phyloP scores from a whole-genome alignment of 2,329 filamentous ascomycete species.

The Lojkania enalia region DNA sequence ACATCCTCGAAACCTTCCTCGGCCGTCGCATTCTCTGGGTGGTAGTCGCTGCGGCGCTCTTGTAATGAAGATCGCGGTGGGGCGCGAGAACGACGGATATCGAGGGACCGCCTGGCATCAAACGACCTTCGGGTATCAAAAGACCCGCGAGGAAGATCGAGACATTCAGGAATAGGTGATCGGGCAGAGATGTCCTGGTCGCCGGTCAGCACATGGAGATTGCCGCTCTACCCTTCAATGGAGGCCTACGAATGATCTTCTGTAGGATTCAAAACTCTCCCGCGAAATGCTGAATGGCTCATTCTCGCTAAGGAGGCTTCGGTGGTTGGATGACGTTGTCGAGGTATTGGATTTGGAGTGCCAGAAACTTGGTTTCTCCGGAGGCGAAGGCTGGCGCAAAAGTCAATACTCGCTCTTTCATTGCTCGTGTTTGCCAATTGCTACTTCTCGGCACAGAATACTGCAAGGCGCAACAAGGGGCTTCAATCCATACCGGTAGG shows the following conservation, averaged over 20 bases:
- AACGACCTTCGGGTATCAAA: constrained; percentile 71
- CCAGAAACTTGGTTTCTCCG: constrained; percentile 85
- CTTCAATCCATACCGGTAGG: constrained; percentile 69
- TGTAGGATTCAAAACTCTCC: constrained; percentile 96
- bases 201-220: constrained; percentile 36
- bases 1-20: constrained; percentile 91
- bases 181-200: constrained; percentile 86
- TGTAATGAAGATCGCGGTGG: constrained; percentile 64
- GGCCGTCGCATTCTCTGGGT: constrained; percentile 61
- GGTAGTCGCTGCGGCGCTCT: constrained; percentile 59
- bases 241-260: constrained; percentile 83
- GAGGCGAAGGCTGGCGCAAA: constrained; percentile 69
- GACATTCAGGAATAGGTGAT: constrained; percentile 69
- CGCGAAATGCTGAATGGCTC: constrained; percentile 94
- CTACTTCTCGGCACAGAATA: constrained; percentile 3
- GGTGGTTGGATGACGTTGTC: constrained; percentile 59
- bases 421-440: background rate
- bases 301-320: constrained; percentile 74
- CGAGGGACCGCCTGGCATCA: constrained; percentile 66
- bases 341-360: constrained; percentile 53
- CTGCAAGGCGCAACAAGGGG: background rate
- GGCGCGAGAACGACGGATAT: constrained; percentile 55
- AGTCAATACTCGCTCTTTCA: constrained; percentile 21
- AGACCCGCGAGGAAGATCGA: constrained; percentile 56
- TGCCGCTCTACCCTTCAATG: background rate